A percentile compares a stretch with the other conserved stretches of the same genome.
phyloP scores from a whole-genome alignment of 208 protist species.

The Vickermania ingenoplastis region DNA sequence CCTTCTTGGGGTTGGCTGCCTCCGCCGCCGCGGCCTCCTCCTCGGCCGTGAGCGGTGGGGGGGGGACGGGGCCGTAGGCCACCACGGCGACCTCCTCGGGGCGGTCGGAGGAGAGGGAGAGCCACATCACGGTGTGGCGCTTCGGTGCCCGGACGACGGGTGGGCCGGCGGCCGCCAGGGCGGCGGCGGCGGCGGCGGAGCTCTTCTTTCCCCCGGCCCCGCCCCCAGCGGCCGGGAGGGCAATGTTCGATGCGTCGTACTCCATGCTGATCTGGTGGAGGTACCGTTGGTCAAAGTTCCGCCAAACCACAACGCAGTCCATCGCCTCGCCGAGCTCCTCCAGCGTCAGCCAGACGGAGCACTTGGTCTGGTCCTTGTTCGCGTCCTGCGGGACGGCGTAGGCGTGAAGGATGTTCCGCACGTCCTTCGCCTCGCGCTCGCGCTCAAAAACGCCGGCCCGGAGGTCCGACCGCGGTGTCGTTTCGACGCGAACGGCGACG shows the following conservation, averaged over 20 bases:
- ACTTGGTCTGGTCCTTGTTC: neutral
- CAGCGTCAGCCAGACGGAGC: conserved; percentile 52
- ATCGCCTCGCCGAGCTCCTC: conserved; percentile 54
- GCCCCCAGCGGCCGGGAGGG: neutral
- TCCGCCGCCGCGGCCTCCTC: conserved; percentile 1
- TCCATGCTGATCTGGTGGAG: conserved; percentile 17
- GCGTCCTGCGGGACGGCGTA: neutral
- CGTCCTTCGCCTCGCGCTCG: conserved; percentile 35
- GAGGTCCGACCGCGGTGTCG: conserved; percentile 32
- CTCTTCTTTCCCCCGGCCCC: conserved; percentile 5
- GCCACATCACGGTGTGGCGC: conserved; percentile 13
- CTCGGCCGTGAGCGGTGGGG: neutral
- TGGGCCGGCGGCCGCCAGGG: neutral
- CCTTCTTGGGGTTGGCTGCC: neutral
- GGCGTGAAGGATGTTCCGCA: conserved; percentile 21
- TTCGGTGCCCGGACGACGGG: neutral
- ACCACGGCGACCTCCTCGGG: conserved; percentile 21
- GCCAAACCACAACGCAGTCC: conserved; percentile 56
- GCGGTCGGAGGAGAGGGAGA: conserved; percentile 13
- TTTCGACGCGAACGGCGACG: conserved; percentile 52
- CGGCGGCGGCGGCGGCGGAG: neutral
- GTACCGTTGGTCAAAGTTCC: conserved; percentile 23
- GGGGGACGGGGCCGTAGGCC: conserved; percentile 1
- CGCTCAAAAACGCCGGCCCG: conserved; percentile 27
- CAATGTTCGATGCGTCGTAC: neutral